Evolutionary conservation across 225 moss, liverwort and hornwort species (phyloP).

Genomic region (Neckera pumila): DNA sequence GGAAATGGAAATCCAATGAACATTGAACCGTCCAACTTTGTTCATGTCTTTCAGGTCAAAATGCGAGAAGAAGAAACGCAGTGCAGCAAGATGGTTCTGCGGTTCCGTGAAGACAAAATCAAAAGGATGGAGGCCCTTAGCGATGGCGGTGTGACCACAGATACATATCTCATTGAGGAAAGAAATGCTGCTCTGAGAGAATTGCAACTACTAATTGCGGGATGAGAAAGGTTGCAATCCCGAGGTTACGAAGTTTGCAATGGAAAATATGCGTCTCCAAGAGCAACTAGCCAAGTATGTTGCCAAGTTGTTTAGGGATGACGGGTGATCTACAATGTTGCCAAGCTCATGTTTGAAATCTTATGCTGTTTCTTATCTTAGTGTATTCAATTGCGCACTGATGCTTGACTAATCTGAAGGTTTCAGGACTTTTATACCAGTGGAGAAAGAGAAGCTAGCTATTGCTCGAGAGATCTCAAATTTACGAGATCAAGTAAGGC

Average conservation of each 20-base stretch:
- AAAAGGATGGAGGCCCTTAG: conserved; percentile 49
- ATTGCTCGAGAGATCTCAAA: conserved; percentile 30
- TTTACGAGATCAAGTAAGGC: conserved; percentile 31
- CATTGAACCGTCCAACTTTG: too few relatives aligned
- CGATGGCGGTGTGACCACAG: conserved; percentile 28
- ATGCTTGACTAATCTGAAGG: conserved; percentile 11
- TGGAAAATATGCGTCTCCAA: conserved; percentile 70
- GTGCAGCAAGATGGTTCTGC: conserved; percentile 62
- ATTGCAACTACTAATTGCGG: conserved; percentile 42
- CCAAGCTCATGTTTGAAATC: background rate
- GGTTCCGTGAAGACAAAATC: conserved; percentile 80
- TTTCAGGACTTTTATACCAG: conserved; percentile 11
- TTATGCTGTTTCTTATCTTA: background rate
- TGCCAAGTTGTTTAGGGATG: too few relatives aligned
- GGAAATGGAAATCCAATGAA: too few relatives aligned
- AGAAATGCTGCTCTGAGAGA: conserved; percentile 50
- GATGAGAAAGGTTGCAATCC: conserved; percentile 52
- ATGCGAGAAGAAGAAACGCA: conserved; percentile 80
- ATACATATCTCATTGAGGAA: conserved; percentile 43
- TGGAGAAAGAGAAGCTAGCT: conserved; percentile 35
- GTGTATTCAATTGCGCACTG: background rate
- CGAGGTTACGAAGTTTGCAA: conserved; percentile 66
- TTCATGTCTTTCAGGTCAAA: conserved; percentile 42
- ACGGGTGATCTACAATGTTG: background rate
- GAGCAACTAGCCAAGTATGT: conserved; percentile 70